These are phyloP conservation scores for Globisporangium spiculum DNA, from an alignment of 352 stramenopile species.

Conservation along the genomic window DNA sequence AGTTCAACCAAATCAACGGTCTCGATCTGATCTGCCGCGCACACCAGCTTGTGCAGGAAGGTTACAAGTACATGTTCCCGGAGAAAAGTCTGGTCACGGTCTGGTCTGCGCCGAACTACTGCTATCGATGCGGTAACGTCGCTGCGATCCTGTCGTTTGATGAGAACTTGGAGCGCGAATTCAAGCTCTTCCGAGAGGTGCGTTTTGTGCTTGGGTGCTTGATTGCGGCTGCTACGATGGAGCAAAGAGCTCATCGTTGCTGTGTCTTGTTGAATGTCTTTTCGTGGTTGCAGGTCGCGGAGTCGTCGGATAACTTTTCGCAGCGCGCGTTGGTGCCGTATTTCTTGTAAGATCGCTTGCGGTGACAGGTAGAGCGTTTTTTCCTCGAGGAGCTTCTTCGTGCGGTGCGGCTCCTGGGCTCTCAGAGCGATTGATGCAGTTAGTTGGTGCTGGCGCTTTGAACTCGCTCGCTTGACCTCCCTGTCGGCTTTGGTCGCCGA, in stretches of 20 bases:
- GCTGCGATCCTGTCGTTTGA: constrained; percentile 81
- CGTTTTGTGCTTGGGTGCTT: constrained; percentile 13
- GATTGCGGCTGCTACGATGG: neutral
- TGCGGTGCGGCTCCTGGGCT: neutral
- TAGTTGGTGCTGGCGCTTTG: neutral
- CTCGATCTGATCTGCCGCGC: constrained; percentile 87
- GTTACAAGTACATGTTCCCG: constrained; percentile 92
- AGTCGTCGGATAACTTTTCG: constrained; percentile 77
- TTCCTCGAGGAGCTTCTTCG: neutral
- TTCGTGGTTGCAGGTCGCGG: constrained; percentile 49
- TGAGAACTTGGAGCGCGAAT: constrained; percentile 83
- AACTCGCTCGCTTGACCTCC: neutral
- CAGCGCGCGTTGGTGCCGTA: constrained; percentile 81
- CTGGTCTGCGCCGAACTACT: constrained; percentile 84
- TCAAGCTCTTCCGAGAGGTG: constrained; percentile 88
- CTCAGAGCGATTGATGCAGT: neutral
- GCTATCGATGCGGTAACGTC: constrained; percentile 85
- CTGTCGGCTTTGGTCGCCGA: neutral
- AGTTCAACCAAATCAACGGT: constrained; percentile 92
- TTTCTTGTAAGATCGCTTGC: constrained; percentile 60
- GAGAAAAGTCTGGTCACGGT: constrained; percentile 83
- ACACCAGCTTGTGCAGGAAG: constrained; percentile 88
- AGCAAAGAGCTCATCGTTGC: neutral
- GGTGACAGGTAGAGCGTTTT: neutral
- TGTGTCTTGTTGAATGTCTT: constrained; percentile 5